Conservation (phyloP, 495 filamentous ascomycete genomes). For the Penicilliopsis zonata region DNA sequence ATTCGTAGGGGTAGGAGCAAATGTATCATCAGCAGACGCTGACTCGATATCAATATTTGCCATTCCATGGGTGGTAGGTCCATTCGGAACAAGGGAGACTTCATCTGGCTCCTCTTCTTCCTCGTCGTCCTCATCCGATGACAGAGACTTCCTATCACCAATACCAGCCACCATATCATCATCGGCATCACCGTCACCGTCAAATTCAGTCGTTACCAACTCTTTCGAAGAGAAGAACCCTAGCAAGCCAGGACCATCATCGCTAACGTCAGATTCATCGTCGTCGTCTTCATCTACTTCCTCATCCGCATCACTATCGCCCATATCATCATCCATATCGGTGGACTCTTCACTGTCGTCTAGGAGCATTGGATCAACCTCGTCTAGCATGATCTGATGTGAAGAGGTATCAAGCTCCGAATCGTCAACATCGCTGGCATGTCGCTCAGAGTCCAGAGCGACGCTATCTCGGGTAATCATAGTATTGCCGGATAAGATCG, state of each 20-base stretch:
- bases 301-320: constrained; percentile 49
- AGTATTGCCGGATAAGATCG: constrained; percentile 13
- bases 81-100: constrained; percentile 35
- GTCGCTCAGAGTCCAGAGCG: constrained; percentile 9
- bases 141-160: constrained; percentile 7
- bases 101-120: constrained; percentile 30
- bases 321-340: constrained; percentile 81
- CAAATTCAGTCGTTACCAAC: constrained; percentile 21
- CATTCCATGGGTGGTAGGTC: constrained; percentile 7
- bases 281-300: constrained; percentile 36
- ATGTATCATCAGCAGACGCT: constrained; percentile 1
- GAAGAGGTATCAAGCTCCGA: constrained; percentile 12
- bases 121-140: constrained; percentile 12
- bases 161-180: constrained; percentile 13
- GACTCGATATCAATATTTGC: constrained; percentile 2
- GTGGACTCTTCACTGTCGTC: constrained; percentile 74
- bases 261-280: constrained; percentile 37
- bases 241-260: constrained; percentile 44
- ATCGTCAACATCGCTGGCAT: constrained; percentile 15
- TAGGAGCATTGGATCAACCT: constrained; percentile 53
- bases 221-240: constrained; percentile 51
- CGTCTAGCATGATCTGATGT: constrained; percentile 39
- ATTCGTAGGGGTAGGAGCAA: background rate
- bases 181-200: constrained; percentile 14
- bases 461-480: constrained; percentile 7